Conservation (phyloP, 331 rosid genomes). For the Pyracantha coccinea region DNA sequence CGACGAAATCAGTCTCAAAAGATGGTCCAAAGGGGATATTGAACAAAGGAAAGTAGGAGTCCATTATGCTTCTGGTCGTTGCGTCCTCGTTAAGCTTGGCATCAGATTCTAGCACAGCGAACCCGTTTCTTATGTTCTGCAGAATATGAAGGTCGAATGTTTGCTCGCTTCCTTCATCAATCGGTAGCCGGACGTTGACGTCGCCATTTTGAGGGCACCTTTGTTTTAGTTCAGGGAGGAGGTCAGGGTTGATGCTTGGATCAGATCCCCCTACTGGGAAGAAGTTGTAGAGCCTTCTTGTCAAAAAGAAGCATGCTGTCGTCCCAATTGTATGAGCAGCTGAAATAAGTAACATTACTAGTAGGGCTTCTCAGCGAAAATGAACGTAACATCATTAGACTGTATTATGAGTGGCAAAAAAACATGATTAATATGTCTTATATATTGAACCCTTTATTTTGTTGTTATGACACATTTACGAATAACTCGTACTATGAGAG, state of each 20-base stretch:
- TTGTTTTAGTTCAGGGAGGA: conserved; percentile 31
- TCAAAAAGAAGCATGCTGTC: conserved; percentile 91
- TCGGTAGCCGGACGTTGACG: conserved; percentile 36
- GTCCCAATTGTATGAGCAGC: conserved; percentile 94
- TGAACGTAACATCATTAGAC: too few relatives aligned
- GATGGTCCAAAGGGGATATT: conserved; percentile 41
- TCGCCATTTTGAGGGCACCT: conserved; percentile 60
- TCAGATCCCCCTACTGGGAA: conserved; percentile 56
- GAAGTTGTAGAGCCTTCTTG: conserved; percentile 60
- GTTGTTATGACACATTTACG: too few relatives aligned
- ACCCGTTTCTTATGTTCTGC: conserved; percentile 52
- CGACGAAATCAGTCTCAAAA: conserved; percentile 52
- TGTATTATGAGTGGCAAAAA: too few relatives aligned
- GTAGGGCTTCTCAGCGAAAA: too few relatives aligned
- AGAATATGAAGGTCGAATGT: conserved; percentile 50
- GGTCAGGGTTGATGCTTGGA: conserved; percentile 43
- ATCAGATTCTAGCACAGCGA: conserved; percentile 75
- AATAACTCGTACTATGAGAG: too few relatives aligned
- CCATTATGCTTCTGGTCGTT: conserved; percentile 34
- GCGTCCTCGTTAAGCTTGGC: conserved; percentile 63
- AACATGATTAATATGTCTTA: too few relatives aligned
- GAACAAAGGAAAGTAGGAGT: conserved; percentile 42
- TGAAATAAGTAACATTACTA: conserved; percentile 6
- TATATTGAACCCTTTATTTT: too few relatives aligned
- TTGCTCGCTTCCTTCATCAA: conserved; percentile 43